Evolutionary conservation across 2,329 filamentous ascomycete species (phyloP).

Genomic region (Pseudocercospora vitis): DNA sequence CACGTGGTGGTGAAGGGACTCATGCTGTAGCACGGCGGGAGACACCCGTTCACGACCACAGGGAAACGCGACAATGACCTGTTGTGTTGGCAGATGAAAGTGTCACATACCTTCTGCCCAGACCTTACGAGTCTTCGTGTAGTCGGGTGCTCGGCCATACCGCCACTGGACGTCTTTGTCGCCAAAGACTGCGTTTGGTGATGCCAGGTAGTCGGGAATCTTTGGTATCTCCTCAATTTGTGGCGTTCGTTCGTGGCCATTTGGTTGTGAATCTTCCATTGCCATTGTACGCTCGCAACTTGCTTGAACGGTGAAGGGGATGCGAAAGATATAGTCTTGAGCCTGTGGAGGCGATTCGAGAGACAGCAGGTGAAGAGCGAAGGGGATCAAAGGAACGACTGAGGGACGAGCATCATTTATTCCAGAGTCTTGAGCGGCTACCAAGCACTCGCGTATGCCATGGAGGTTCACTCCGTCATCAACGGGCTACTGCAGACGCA

Average conservation of each 20-base stretch:
- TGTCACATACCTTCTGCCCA: constrained; percentile 56
- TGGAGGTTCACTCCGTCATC: constrained; percentile 14
- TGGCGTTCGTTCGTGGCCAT: constrained; percentile 15
- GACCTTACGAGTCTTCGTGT: constrained; percentile 61
- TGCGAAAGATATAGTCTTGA: not conserved
- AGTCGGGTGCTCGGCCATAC: constrained; percentile 62
- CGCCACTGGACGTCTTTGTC: constrained; percentile 59
- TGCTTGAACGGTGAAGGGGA: not conserved
- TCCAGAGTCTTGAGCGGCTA: constrained; percentile 9
- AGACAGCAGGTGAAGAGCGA: not conserved
- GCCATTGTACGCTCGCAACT: constrained; percentile 28
- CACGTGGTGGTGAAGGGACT: constrained; percentile 12
- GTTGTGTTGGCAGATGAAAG: not conserved
- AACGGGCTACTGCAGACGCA: constrained; percentile 16
- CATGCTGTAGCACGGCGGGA: constrained; percentile 16
- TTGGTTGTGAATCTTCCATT: constrained; percentile 28
- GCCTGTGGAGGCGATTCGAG: not conserved
- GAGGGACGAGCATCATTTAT: constrained; percentile 19
- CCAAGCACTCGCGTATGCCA: constrained; percentile 18
- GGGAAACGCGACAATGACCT: not conserved
- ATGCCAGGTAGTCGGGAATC: constrained; percentile 59
- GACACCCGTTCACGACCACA: not conserved
- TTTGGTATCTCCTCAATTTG: constrained; percentile 38
- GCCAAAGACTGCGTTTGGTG: constrained; percentile 59
- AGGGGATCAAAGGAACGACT: constrained; percentile 1